phyloP scores from a whole-genome alignment of 495 filamentous ascomycete species.

The Glonium stellatum region DNA sequence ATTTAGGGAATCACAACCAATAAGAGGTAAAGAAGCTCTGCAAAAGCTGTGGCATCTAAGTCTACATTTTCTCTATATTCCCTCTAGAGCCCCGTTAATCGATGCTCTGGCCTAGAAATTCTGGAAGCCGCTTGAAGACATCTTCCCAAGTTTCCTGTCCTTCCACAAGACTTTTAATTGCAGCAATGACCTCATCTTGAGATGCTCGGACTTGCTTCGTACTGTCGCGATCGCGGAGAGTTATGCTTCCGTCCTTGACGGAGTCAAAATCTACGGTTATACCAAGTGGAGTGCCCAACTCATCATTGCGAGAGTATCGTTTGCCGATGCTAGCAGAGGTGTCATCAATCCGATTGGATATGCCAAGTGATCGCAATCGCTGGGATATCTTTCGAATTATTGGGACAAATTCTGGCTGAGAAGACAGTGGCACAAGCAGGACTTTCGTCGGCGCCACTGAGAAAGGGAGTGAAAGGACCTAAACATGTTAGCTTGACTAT shows the following conservation, averaged over 20 bases:
- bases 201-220: constrained; percentile 61
- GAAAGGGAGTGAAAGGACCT: constrained; percentile 57
- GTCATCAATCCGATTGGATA: constrained; percentile 60
- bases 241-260: constrained; percentile 58
- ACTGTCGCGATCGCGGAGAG: constrained; percentile 52
- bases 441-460: constrained; percentile 63
- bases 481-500: not conserved
- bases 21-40: no score
- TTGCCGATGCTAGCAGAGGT: constrained; percentile 64
- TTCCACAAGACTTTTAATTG: constrained; percentile 53
- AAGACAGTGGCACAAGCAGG: constrained; percentile 50
- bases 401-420: constrained; percentile 52
- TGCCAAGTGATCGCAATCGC: constrained; percentile 53
- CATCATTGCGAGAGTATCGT: constrained; percentile 37
- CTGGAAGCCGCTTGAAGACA: constrained; percentile 52
- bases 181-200: constrained; percentile 58
- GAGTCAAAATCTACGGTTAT: constrained; percentile 65
- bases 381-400: constrained; percentile 47
- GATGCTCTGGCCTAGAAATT: constrained; percentile 38
- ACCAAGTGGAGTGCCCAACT: constrained; percentile 51
- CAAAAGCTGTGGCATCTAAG: no score
- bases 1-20: no score
- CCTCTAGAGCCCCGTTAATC: no score
- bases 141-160: constrained; percentile 61
- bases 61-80: no score